A percentile compares a stretch with the other conserved stretches of the same genome.
Evolutionary conservation across 2,329 filamentous ascomycete genomes (phyloP).

Genomic region (Ophiostoma triangulosporum): DNA sequence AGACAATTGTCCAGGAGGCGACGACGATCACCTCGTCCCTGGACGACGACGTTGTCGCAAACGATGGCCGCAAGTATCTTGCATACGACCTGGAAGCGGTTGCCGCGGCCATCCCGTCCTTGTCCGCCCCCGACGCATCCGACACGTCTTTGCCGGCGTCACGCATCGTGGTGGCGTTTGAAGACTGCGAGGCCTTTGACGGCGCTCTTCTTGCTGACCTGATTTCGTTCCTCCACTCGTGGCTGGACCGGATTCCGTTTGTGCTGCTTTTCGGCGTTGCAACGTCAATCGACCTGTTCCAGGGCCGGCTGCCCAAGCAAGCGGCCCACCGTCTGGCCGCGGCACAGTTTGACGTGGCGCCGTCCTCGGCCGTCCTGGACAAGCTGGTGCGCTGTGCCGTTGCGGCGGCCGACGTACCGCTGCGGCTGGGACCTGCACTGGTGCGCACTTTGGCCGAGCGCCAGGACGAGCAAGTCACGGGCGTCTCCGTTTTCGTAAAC

Average conservation of each 20-base stretch:
- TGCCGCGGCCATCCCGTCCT: conserved; percentile 35
- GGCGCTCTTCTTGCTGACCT: conserved; percentile 57
- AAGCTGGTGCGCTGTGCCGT: conserved; percentile 55
- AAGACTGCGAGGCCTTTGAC: conserved; percentile 76
- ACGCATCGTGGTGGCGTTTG: conserved; percentile 58
- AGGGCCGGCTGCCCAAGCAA: conserved; percentile 56
- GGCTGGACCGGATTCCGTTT: conserved; percentile 65
- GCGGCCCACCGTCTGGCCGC: conserved; percentile 56
- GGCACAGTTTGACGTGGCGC: conserved; percentile 63
- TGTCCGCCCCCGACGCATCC: neutral
- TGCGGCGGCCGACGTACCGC: conserved; percentile 37
- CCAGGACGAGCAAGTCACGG: conserved; percentile 65
- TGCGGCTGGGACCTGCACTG: conserved; percentile 52
- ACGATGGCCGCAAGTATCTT: conserved; percentile 44
- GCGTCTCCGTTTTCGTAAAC: conserved; percentile 57
- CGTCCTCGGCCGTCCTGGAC: conserved; percentile 58
- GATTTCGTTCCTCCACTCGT: conserved; percentile 52
- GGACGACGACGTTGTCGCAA: conserved; percentile 37
- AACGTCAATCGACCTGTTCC: conserved; percentile 68
- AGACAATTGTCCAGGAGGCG: conserved; percentile 51
- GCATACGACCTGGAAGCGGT: conserved; percentile 70
- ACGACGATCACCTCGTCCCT: conserved; percentile 29
- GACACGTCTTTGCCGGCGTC: conserved; percentile 26
- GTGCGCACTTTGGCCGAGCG: conserved; percentile 52
- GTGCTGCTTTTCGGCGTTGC: conserved; percentile 67